Evolutionary conservation across 208 protist species (phyloP), one percentile per base, ranked within the genome.

Genomic region (Crithidia mellificae): DNA sequence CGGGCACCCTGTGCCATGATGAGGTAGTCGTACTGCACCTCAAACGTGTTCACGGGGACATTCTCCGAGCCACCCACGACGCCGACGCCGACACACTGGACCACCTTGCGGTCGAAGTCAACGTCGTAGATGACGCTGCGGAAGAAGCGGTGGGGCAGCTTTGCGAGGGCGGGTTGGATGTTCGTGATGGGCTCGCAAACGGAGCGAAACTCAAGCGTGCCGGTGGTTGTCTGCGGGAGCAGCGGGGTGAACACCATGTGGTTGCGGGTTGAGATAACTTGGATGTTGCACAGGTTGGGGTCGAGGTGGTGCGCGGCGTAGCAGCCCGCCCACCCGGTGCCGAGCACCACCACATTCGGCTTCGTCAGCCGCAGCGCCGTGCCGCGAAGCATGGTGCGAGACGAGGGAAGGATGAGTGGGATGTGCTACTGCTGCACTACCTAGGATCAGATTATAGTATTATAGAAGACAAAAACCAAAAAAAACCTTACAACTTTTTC

Each of bases 161-260:
- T 80, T 11, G 87, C 92, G n/a, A 97, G 90, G 9, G 88, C 81
- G 22, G 89, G 92, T 56, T 87, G 73, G 58, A 95, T 90, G 63
- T 86, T 83, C 32, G 64, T 78, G 64, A 97, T 93, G 44, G 91
- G 88, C 79, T 98, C 91, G 54, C 89, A 91, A 12, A 97, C 87
- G 17, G 87, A 81, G 55, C 95, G 80, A 67, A 97, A 95, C 77
- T 97, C 93, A 5, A 97, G 78, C 22, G 93, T 96, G n/a, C 95
- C 95, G 9, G 91, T 92, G 38, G 90, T 92, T 17, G 91, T 93
- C 55, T 94, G 83, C 6, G 95, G 87, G 6, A 98, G 82, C n/a
- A 98, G 87, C 25, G 95, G 95, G n/a, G 95, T 98, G 69, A 98
- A 97, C n/a, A 98, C 83, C 72, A 97, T 95, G 79, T 98, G 93